phyloP scores from a whole-genome alignment of 1,139 yeast genomes.

The Pneumocystis wakefieldiae region DNA sequence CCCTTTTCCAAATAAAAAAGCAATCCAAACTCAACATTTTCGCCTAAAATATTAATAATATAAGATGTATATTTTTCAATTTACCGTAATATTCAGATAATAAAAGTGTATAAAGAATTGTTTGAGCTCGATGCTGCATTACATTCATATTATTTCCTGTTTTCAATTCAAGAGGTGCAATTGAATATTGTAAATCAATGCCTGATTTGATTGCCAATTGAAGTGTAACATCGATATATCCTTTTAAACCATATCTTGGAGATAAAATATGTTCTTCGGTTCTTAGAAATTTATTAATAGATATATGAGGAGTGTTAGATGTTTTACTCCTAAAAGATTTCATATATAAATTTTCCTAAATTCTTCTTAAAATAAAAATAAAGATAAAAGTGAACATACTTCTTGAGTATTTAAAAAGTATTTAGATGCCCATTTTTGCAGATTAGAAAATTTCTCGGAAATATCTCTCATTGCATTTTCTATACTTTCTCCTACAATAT shows the following conservation, averaged over 20 bases:
- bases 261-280: conserved; percentile 89
- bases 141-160: conserved; percentile 50
- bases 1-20: conserved; percentile 59
- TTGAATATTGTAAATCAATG: conserved; percentile 20
- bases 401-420: conserved; percentile 26
- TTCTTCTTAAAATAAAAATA: background rate
- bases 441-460: conserved; percentile 38
- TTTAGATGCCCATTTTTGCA: conserved; percentile 47
- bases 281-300: conserved; percentile 54
- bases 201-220: conserved; percentile 33
- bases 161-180: conserved; percentile 67
- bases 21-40: conserved; percentile 49
- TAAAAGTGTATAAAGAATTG: conserved; percentile 66
- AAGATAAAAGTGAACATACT: conserved; percentile 2
- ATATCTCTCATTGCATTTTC: conserved; percentile 36
- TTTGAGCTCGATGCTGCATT: conserved; percentile 70
- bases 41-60: conserved; percentile 21
- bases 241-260: conserved; percentile 80
- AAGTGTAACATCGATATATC: conserved; percentile 76
- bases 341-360: conserved; percentile 1
- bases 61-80: background rate
- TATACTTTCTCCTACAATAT: conserved; percentile 40
- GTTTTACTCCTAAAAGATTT: background rate
- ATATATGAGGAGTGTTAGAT: conserved; percentile 12
- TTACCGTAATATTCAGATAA: conserved; percentile 54